Base-by-base conservation (phyloP, 352 stramenopile genomes). In the Pythium aristosporum region DNA sequence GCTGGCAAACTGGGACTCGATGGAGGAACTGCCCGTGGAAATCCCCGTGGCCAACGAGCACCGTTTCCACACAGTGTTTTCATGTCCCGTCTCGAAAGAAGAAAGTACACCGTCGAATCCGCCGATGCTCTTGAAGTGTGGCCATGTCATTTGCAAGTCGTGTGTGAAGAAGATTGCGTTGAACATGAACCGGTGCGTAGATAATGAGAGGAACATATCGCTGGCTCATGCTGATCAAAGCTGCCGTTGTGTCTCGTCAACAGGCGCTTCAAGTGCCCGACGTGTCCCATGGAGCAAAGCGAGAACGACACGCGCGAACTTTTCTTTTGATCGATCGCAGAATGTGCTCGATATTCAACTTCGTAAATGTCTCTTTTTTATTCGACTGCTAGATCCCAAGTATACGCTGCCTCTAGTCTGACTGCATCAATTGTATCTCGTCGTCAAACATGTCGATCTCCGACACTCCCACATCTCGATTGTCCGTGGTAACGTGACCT, bases 251-350 rank as follows among this genome's bases (percentile, higher is more conserved):
- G 57, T 48, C 25, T 28, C 25, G 1, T 51, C 34, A 57, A 28
- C 42, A 91, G 82, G 30, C 72, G 81, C 67, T 96, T 96, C 72
- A 96, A 96, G 73, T 96, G 88, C 58, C 87, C 87, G 34, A 94
- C 84, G 5, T 96, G 88, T 60, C 88, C 88, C 12, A 74, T 91
- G 37, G 88, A 96, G 63, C 87, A 94, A 69, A 84, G 74, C 18
- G 79, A 87, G 69, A 79, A 69, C 63, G 81, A 92, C 67, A 92
- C 82, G 16, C 78, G 79, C 57, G 79, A 88, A 59, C 72, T 91
- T 43, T 87, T 89, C 66, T 90, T 91, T 57, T 92, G 63, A 28
- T 28, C 25, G 25, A 77, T 46, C 9, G 25, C 6, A 36, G 43
- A 46, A 46, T 23, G 15, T 39, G 15, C 23, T 25, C 23, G 2